Evolutionary conservation across 2,329 filamentous ascomycete species (phyloP), one percentile per base, ranked within the genome.

Genomic region (Monilinia fructigena): DNA sequence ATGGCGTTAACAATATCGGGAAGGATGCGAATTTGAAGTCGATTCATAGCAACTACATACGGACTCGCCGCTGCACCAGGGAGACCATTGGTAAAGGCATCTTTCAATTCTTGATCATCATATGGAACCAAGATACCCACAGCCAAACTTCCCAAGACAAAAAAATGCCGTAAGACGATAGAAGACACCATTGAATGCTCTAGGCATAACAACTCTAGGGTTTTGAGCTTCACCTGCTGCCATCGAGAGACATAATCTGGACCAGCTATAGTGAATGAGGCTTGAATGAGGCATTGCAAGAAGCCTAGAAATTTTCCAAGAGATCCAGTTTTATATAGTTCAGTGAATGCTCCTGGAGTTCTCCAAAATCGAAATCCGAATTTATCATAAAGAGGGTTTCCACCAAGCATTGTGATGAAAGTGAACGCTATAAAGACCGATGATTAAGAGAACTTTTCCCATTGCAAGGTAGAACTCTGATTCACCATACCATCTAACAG

Each of bases 141-240:
- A n/a, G 83, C 82, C 2, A 88, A 76, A 1, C 85, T 82, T 3
- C 80, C 81, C 7, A 83, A 76, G 63, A 88, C 79, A 73, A 87
- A 88, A n/a, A 78, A 88, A 87, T 75, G 87, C 80, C 18, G 87
- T 77, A n/a, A 89, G 78, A 16, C 86, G 85, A 74, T 82, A 86
- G 75, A 88, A 85, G 74, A 84, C 86, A 11, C 83, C 80, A n/a
- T 82, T 80, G 0, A 83, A 83, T 1, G 86, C 86, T 23, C 79
- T 83, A 20, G 86, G 86, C 8, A 89, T 78, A 69, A 86, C 87
- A 53, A 81, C 79, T n/a, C 85, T 80, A 1, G 83, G 86, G 14
- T 77, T 82, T 69, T 83, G 78, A 80, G 86, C 86, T 71, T 88
- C 86, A 14, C 85, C 85, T 26, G 81, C 84, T 4, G 82, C 81